Evolutionary conservation across 2,329 filamentous ascomycete species (phyloP), one percentile per base, ranked within the genome.

Genomic region (Colletotrichum gigasporum): DNA sequence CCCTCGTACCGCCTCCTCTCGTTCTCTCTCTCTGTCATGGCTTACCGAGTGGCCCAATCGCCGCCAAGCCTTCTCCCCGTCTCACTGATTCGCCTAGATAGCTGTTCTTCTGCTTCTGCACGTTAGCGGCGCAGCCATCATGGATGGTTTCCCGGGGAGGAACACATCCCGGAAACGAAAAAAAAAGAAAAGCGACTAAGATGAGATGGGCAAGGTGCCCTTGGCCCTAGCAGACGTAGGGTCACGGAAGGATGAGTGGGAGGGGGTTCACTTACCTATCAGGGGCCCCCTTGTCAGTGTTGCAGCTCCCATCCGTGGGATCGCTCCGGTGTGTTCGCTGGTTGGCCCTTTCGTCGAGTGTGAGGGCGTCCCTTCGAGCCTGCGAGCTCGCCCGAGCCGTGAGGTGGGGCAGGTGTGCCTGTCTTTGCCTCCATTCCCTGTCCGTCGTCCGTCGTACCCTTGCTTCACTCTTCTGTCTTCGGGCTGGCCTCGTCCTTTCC

Each of bases 301-400:
- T 60, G 32, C 61, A 59, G 54, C 47, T 41, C 39, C 55, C 47
- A 60, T 60, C 61, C 32, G 39, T 63, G 52, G 41, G 55, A 60
- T 63, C 55, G 41, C 37, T 52, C 56, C 54, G 39, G 54, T 37
- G 35, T 51, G 47, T 4, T 45, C 54, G 60, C 47, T 63, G 61
- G 55, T 63, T 63, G 39, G 54, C 47, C 18, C 39, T 30, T 42
- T 28, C 50, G 16, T 39, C 34, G 22, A 30, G 24, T 16, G 26
- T 30, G 10, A 48, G 5, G 24, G 5, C 47, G 47, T 37, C 26
- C 39, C 16, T 54, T 44, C 32, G 44, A 30, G 26, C 32, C 28
- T 30, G 35, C 6, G 42, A 50, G 14, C 26, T 59, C 32, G 32
- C 32, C 30, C 60, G 20, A 44, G 24, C 55, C 11, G 22, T 54